A percentile compares a stretch with the other conserved stretches of the same genome.
These are phyloP conservation scores for Kwoniella sp. DNA, from an alignment of 768 basidiomycete species.

Conservation along the genomic window DNA sequence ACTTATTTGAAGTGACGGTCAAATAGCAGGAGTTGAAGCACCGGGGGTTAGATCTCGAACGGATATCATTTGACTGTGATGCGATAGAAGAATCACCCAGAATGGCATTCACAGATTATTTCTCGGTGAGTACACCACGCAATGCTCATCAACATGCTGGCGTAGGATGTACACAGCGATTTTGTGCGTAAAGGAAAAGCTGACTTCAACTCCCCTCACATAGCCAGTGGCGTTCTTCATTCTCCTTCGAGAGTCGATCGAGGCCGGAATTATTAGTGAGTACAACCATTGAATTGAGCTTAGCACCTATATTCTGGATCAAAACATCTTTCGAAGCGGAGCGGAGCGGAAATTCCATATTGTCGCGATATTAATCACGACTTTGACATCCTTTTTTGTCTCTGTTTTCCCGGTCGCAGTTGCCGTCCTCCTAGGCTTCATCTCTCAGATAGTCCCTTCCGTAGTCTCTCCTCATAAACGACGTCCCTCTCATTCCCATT, in stretches of 20 bases:
- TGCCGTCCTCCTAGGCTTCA: constrained; percentile 80
- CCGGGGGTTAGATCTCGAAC: no score
- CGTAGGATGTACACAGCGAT: no score
- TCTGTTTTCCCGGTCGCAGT: constrained; percentile 52
- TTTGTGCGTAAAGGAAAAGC: no score
- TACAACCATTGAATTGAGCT: background rate
- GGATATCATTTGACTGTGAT: no score
- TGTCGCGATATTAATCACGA: no score
- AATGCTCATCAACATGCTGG: no score
- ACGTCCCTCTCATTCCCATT: constrained; percentile 7
- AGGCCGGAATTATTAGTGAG: constrained; percentile 73
- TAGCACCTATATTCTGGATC: no score
- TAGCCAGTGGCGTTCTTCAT: constrained; percentile 44
- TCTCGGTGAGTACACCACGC: constrained; percentile 30
- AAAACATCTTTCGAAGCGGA: no score
- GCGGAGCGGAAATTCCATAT: no score
- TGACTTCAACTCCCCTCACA: background rate
- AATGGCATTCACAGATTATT: constrained; percentile 29
- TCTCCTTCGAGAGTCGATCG: constrained; percentile 81
- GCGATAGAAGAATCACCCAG: background rate
- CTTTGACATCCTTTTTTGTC: background rate
- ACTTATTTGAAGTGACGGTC: no score
- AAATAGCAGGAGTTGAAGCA: no score
- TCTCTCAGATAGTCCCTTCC: constrained; percentile 62
- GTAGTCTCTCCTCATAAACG: constrained; percentile 3